Evolutionary conservation across 495 filamentous ascomycete species (phyloP), one percentile per base, ranked within the genome.

Genomic region (Rhypophila decipiens): DNA sequence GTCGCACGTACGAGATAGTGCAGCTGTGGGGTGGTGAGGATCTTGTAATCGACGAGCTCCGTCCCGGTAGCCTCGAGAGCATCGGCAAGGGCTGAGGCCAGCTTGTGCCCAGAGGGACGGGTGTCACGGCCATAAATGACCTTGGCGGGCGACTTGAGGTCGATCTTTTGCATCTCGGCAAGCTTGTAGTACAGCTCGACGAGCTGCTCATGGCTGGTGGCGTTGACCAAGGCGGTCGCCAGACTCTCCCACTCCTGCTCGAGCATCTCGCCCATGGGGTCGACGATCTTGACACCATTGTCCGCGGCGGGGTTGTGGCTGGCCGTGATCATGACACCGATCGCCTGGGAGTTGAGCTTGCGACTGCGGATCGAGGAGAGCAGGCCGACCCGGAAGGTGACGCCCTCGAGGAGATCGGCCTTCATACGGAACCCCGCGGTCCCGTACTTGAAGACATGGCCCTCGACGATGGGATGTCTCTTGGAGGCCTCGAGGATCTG

Each of bases 251-350:
- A 99, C 49, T 88, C 83, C 51, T 77, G 87, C 74, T 95, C 88
- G 19, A 97, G 76, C 91, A 97, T 97, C 62, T 96, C 90, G 51
- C 91, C 91, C 84, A 95, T 86, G 11, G 93, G 93, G 67, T 99
- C 93, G 53, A 99, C 87, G 52, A 99, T 77, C 78, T 99, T 99
- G 55, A 99, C 88, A 44, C 93, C 93, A 71, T 99, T 99, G 69
- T 99, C 93, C 58, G 85, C 83, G 3, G 94, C 88, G 31, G 88
- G 88, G 69, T 99, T 99, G 78, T 99, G 93, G 56, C 88, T 95
- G 27, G 93, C 93, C 53, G 93, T 99, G 64, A 99, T 89, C 93
- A 99, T 97, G 42, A 99, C 80, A 63, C 93, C 93, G 63, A 99
- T 94, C 57, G 86, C 86, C 72, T 91, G 86, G 50, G 88, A 84